Evolutionary conservation across 768 basidiomycete species (phyloP), one percentile per base, ranked within the genome.

Genomic region (Suillus brevipes): DNA sequence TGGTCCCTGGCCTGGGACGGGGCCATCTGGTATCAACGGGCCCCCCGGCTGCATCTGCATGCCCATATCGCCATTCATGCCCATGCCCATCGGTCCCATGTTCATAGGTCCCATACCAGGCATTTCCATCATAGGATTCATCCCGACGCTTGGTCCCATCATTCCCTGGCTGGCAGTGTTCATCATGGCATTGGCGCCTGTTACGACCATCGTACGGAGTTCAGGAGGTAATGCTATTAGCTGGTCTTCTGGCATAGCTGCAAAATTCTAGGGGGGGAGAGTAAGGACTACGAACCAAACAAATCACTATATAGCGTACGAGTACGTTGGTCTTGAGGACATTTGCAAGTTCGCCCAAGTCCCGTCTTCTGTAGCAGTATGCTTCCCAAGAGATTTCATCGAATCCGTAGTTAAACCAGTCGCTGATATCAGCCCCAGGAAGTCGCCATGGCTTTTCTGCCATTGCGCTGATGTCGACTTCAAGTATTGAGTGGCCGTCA

Each of bases 401-500:
- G 72, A 99, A 99, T 0, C 97, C 97, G 70, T 97, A 99, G 78
- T 99, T 99, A 79, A 99, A 99, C 91, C 95, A 99, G 79, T 98
- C 96, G 69, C 92, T 91, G 66, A 97, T 83, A 80, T 97, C 95
- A 5, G 92, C 89, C 40, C 97, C 97, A 9, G 95, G 91, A 65
- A 89, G 79, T 66, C 97, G 82, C 97, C 97, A 99, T 5, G 89
- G 89, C 72, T 97, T 97, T 66, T 94, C 91, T 10, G 84, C 78
- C 81, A 91, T 82, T 34, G 87, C 85, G 53, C 75, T 83, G 58
- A 97, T 70, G 73, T 97, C 96, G 34, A 95, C 84, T 63, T 97
- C 95, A 42, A 94, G 86, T 52, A 97, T 91, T 36, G 88, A 89
- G 60, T 85, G 89, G 12, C 93, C 87, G 71, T 92, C 86, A 52